Conservation (phyloP, 345 rosid species). For the Eucalyptus microcorys region DNA sequence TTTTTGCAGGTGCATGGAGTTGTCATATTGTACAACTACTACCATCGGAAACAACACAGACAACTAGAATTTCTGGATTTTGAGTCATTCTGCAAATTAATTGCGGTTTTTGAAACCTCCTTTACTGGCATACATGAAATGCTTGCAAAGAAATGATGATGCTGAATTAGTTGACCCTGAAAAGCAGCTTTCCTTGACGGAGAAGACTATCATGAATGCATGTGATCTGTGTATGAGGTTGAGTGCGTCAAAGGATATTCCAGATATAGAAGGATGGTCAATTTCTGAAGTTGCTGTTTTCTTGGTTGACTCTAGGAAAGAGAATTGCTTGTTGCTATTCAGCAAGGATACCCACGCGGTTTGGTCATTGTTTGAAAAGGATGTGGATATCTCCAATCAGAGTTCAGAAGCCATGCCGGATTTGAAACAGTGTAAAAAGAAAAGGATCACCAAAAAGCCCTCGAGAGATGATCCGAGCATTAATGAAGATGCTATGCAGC, state of each 20-base stretch:
- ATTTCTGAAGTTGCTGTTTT: slow-evolving; percentile 46
- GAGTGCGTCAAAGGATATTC: slow-evolving; percentile 26
- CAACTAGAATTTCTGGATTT: slow-evolving; percentile 34
- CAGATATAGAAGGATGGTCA: slow-evolving; percentile 38
- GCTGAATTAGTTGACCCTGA: slow-evolving; percentile 15
- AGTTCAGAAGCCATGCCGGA: slow-evolving; percentile 1
- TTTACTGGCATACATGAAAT: slow-evolving; percentile 31
- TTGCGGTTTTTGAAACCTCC: slow-evolving; percentile 36
- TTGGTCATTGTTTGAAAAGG: slow-evolving; percentile 70
- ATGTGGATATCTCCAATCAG: slow-evolving; percentile 7
- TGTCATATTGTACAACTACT: slow-evolving; percentile 66
- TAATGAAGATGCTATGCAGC: slow-evolving; percentile 25
- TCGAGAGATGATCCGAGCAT: neutral
- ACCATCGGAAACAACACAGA: slow-evolving; percentile 45
- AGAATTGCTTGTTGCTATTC: slow-evolving; percentile 35
- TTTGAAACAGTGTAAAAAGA: slow-evolving; percentile 12
- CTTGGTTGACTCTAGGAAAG: slow-evolving; percentile 42
- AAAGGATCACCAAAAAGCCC: slow-evolving; percentile 6
- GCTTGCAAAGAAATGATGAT: slow-evolving; percentile 23
- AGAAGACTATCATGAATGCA: slow-evolving; percentile 55
- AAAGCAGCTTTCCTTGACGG: slow-evolving; percentile 31
- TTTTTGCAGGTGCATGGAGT: slow-evolving; percentile 54
- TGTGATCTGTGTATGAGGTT: slow-evolving; percentile 45
- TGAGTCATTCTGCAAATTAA: slow-evolving; percentile 55
- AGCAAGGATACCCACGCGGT: slow-evolving; percentile 61